Evolutionary conservation across 805 yeast genomes (phyloP).

Genomic region (Candida jianshihensis): DNA sequence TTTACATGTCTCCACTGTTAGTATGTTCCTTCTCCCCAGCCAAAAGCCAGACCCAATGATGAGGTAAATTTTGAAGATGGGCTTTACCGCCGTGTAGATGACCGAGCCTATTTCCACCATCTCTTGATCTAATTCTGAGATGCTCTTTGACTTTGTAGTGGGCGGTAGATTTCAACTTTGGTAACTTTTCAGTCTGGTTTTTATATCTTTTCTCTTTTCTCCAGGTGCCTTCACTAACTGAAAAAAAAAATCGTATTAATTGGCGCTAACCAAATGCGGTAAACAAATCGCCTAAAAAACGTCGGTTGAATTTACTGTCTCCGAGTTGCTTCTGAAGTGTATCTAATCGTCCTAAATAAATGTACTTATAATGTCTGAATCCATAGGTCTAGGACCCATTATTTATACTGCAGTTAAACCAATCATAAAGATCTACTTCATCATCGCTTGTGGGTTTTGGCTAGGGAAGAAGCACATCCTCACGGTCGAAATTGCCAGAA

Average conservation of each 20-base stretch:
- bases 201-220: too few species aligned
- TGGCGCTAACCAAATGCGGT: too few species aligned
- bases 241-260: too few species aligned
- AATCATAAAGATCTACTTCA: conserved; percentile 65
- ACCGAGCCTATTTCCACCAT: conserved; percentile 15
- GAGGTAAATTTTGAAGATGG: conserved; percentile 67
- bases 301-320: too few species aligned
- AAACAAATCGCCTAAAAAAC: too few species aligned
- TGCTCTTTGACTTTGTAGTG: too few species aligned
- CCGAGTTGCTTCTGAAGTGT: too few species aligned
- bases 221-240: too few species aligned
- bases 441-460: conserved; percentile 58
- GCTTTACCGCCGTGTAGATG: conserved; percentile 61
- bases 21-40: conserved; percentile 49
- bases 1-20: conserved; percentile 55
- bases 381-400: conserved; percentile 16
- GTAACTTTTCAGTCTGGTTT: too few species aligned
- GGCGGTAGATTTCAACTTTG: too few species aligned
- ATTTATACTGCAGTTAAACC: conserved; percentile 66
- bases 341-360: too few species aligned
- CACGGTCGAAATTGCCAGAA: conserved; percentile 54
- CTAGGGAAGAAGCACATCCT: conserved; percentile 53
- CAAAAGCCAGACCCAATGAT: conserved; percentile 59
- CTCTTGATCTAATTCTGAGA: neutral
- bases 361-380: neutral